Evolutionary conservation across 768 basidiomycete genomes (phyloP).

Genomic region (Suillus alpinus): DNA sequence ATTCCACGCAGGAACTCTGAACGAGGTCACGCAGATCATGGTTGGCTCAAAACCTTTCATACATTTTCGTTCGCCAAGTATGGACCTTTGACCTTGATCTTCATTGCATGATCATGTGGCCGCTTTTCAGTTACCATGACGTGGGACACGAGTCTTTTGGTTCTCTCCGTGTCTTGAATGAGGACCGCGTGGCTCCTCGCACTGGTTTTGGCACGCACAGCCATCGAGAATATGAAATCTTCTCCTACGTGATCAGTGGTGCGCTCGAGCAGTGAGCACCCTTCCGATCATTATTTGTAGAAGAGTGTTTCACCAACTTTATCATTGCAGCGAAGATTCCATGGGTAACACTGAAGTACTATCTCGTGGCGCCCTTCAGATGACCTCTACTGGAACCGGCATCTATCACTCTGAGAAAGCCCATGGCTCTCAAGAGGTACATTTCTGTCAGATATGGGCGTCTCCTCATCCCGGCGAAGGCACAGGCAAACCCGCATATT

Average conservation of each 20-base stretch:
- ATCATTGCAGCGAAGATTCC: constrained; percentile 67
- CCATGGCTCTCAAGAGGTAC: constrained; percentile 44
- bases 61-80: constrained; percentile 76
- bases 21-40: constrained; percentile 74
- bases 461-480: constrained; percentile 37
- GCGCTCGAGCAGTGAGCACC: constrained; percentile 73
- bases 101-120: constrained; percentile 13
- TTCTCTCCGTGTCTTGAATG: constrained; percentile 85
- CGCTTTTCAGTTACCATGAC: constrained; percentile 55
- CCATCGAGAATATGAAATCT: constrained; percentile 88
- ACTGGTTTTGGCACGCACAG: constrained; percentile 86
- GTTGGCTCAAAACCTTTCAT: constrained; percentile 86
- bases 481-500: constrained; percentile 64
- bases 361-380: constrained; percentile 84
- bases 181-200: constrained; percentile 74
- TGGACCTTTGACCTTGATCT: constrained; percentile 24
- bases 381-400: constrained; percentile 90
- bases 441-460: constrained; percentile 76
- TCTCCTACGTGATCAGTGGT: constrained; percentile 80
- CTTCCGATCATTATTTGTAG: not conserved
- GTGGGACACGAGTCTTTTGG: constrained; percentile 59
- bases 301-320: not conserved
- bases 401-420: constrained; percentile 79
- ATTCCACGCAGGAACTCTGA: constrained; percentile 56
- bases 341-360: constrained; percentile 91